Percentiles rank a stretch among this genome's conserved stretches.
phyloP scores from a whole-genome alignment of 768 basidiomycete species.

The Albatrellus ellisii region DNA sequence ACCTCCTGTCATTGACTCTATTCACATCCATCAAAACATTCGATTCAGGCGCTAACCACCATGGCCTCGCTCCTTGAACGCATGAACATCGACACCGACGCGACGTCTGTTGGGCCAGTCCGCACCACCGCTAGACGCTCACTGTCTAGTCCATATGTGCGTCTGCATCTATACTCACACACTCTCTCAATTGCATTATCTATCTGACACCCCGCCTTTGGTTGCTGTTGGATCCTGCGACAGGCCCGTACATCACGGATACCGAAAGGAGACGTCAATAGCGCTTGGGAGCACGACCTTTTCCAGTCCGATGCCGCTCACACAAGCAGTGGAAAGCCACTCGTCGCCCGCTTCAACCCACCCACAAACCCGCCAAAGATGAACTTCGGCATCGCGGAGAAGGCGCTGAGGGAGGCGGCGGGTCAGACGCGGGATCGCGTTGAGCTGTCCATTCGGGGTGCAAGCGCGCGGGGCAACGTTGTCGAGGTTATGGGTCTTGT shows the following conservation, averaged over 20 bases:
- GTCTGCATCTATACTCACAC: neutral
- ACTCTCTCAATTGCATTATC: neutral
- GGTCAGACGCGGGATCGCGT: slow-evolving; percentile 2
- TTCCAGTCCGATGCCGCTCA: slow-evolving; percentile 5
- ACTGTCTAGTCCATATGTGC: slow-evolving; percentile 10
- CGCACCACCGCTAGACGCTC: slow-evolving; percentile 11
- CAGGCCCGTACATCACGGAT: slow-evolving; percentile 1
- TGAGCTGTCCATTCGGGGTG: slow-evolving; percentile 13
- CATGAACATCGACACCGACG: slow-evolving; percentile 10
- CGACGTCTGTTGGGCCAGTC: slow-evolving; percentile 8
- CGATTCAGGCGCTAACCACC: neutral
- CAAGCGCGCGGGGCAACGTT: slow-evolving; percentile 13
- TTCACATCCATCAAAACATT: too few relatives aligned
- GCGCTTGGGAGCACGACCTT: slow-evolving; percentile 12
- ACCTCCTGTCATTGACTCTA: too few relatives aligned
- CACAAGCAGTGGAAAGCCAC: slow-evolving; percentile 2
- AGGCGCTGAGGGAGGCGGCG: slow-evolving; percentile 12
- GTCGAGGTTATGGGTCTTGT: slow-evolving; percentile 14
- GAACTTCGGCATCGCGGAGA: slow-evolving; percentile 12
- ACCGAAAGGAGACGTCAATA: slow-evolving; percentile 13
- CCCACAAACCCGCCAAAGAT: slow-evolving; percentile 10
- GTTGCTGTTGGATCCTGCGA: too few relatives aligned
- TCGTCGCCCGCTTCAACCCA: slow-evolving; percentile 9
- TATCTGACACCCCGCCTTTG: neutral
- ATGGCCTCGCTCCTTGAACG: slow-evolving; percentile 15